phyloP scores from a whole-genome alignment of 768 basidiomycete species.

The Trametes meyenii region DNA sequence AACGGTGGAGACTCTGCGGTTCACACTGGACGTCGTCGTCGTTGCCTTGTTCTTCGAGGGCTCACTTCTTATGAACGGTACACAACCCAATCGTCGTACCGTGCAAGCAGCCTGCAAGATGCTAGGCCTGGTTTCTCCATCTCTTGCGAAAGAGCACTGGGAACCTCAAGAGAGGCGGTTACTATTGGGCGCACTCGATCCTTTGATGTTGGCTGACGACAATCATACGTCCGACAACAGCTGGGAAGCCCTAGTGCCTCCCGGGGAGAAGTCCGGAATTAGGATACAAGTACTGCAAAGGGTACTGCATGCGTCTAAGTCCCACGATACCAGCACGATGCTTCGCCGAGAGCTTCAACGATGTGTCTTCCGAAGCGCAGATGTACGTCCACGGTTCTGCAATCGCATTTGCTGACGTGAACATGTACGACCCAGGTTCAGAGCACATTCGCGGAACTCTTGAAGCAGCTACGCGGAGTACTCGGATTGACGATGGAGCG shows the following conservation, averaged over 20 bases:
- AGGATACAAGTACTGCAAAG: slow-evolving; percentile 52
- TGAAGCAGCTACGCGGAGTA: slow-evolving; percentile 41
- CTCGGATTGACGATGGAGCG: slow-evolving; percentile 44
- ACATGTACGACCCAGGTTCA: slow-evolving; percentile 49
- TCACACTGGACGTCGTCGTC: slow-evolving; percentile 69
- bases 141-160: slow-evolving; percentile 52
- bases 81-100: slow-evolving; percentile 58
- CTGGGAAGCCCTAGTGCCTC: slow-evolving; percentile 53
- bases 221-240: slow-evolving; percentile 17
- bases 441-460: slow-evolving; percentile 41
- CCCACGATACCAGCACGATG: slow-evolving; percentile 18
- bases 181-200: slow-evolving; percentile 67
- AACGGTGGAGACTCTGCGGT: slow-evolving; percentile 66
- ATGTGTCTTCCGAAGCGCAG: slow-evolving; percentile 66
- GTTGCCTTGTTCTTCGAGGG: slow-evolving; percentile 71
- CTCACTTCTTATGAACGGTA: slow-evolving; percentile 65
- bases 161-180: slow-evolving; percentile 62
- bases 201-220: slow-evolving; percentile 51
- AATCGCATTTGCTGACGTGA: background rate
- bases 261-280: slow-evolving; percentile 60
- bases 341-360: slow-evolving; percentile 50
- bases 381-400: slow-evolving; percentile 56
- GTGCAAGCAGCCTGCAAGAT: slow-evolving; percentile 65
- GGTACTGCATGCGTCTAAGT: slow-evolving; percentile 30
- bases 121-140: slow-evolving; percentile 41